Base-by-base conservation (phyloP, 352 stramenopile genomes). In the Phytophthora macrochlamydospora region DNA sequence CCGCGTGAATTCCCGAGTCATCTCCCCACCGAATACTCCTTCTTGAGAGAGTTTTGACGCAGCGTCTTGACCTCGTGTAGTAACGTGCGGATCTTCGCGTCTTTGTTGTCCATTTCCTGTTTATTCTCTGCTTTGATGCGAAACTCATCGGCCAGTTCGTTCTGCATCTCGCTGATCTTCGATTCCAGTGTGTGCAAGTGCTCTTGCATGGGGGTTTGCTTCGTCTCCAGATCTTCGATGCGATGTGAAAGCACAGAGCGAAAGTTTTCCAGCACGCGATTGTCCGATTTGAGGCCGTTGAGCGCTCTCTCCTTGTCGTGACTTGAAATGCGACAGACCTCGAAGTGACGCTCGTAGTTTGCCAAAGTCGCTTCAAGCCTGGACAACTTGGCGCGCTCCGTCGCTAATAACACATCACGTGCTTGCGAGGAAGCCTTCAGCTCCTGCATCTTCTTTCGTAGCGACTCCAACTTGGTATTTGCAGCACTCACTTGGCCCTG, bases 391-490 rank as follows among this genome's bases (percentile, higher is more conserved):
- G 81, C 82, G n/a, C 75, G 65, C 42, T 95, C 87, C 3, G 83
- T 93, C 7, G 82, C 67, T 1, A 95, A 58, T 28, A 95, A 56
- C n/a, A 93, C 78, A 55, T 95, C 85, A 4, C 79, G 75, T 40
- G 79, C 80, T 12, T 90, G 76, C 0, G 82, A 90, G 0, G 80
- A 79, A 6, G 87, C 81, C 58, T 93, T 93, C 8, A 95, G 66
- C 59, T 95, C 87, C 46, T 93, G 85, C 67, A 93, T 89, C 46
- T 95, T 95, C 63, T 93, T 95, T 48, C 90, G 80, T 7, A 93
- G 66, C 6, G 83, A 89, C 48, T 95, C 87, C 12, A 95, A 77
- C 56, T 93, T 95, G 2, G 82, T 95, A 63, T 81, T 92, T 0
- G 81, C 83, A 48, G 85, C 85, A 51, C 82, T 95, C 9, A 95